Evolutionary conservation across 495 filamentous ascomycete species (phyloP).

Genomic region (Penicillium bialowiezense): DNA sequence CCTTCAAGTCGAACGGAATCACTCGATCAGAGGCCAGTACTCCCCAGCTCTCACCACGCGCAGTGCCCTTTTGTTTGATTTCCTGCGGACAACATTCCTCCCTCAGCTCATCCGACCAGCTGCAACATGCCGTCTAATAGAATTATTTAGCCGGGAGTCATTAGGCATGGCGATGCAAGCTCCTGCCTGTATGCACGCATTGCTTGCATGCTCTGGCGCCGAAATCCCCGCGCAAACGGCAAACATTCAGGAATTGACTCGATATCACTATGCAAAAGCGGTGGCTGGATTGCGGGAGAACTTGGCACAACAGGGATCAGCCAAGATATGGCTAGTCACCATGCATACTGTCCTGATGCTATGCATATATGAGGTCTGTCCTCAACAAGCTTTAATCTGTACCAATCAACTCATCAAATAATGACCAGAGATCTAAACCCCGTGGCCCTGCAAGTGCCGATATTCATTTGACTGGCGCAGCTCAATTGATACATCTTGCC

Average conservation of each 20-base stretch:
- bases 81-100: slow-evolving; percentile 15
- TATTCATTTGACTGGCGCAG: slow-evolving; percentile 19
- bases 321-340: slow-evolving; percentile 5
- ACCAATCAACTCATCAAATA: too few relatives aligned
- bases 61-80: slow-evolving; percentile 17
- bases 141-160: slow-evolving; percentile 11
- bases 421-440: slow-evolving; percentile 14
- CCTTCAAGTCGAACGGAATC: not conserved
- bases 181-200: slow-evolving; percentile 21
- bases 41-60: slow-evolving; percentile 9
- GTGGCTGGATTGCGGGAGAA: slow-evolving; percentile 10
- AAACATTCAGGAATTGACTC: slow-evolving; percentile 5
- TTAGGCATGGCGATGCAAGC: slow-evolving; percentile 7
- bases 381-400: too few relatives aligned
- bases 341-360: slow-evolving; percentile 18
- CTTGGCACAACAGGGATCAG: not conserved
- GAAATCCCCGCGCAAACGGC: slow-evolving; percentile 16
- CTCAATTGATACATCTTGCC: slow-evolving; percentile 14
- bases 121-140: slow-evolving; percentile 6
- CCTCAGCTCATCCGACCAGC: slow-evolving; percentile 17
- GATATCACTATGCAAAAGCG: slow-evolving; percentile 13
- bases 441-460: slow-evolving; percentile 10
- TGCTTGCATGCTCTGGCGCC: slow-evolving; percentile 22
- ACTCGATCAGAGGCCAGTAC: not conserved
- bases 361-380: slow-evolving; percentile 22